Evolutionary conservation across 495 filamentous ascomycete species (phyloP), one percentile per base, ranked within the genome.

Genomic region (Aspergillus ellipticus): DNA sequence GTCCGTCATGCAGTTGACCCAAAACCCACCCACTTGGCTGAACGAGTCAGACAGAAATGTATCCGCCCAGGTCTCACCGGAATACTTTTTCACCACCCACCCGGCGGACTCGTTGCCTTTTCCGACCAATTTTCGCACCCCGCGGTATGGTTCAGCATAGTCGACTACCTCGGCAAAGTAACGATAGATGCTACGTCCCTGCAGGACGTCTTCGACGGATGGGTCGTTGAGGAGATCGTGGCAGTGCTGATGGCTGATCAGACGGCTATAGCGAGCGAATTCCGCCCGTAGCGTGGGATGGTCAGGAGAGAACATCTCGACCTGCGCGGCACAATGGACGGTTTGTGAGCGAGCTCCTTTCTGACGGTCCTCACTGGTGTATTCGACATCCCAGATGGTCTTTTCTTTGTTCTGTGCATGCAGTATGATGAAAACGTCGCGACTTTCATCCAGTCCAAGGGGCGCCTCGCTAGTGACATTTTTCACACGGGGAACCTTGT

Each of bases 1-100:
- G 21, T 79, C 69, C 0, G 77, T 79, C 79, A 83, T 79, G 48
- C 70, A 75, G 53, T 81, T 83, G 13, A 81, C 74, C 62, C 64
- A 82, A 21, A 84, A 71, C 0, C 79, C 77, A 19, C 60, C 80
- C 1, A 82, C 73, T 54, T 84, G 81, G 54, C 73, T 67, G 56
- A 84, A 82, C 10, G 43, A 58, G 35, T 79, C 74, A 2, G 56
- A 47, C 4, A 81, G 61, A 7, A 47, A 52, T 0, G 66, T 56
- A 37, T 81, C 77, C 0, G 72, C 65, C 73, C 71, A 74, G 5
- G 75, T 63, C 43, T 74, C 53, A 19, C 63, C 60, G 11, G 55
- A 54, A 35, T 76, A 67, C n/a, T 59, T 62, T 57, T 72, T 74
- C 0, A 69, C 52, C 10, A 83, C 72, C 0, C 60, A 58, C 0